Evolutionary conservation across 129 eudicot species (phyloP).

Genomic region (Flaveria ramosissima): DNA sequence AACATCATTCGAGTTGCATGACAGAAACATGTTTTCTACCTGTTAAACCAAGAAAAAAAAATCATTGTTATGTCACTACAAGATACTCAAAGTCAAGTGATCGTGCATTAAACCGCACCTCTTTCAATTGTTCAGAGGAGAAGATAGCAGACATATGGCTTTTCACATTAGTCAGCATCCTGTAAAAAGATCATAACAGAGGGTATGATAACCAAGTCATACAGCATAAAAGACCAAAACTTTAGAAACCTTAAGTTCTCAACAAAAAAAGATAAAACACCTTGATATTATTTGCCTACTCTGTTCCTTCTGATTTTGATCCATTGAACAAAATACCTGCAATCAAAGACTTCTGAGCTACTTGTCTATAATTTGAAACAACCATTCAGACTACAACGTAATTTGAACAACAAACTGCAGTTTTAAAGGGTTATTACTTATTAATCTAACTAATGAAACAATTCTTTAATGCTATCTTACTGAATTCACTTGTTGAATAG

Average conservation of each 20-base stretch:
- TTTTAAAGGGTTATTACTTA: neutral
- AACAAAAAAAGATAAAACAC: constrained; percentile 34
- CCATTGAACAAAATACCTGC: constrained; percentile 79
- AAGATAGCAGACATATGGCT: constrained; percentile 55
- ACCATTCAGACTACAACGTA: neutral
- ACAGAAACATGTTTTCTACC: constrained; percentile 52
- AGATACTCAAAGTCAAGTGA: constrained; percentile 10
- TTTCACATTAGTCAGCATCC: constrained; percentile 64
- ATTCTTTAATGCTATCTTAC: constrained; percentile 46
- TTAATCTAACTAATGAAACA: constrained; percentile 1
- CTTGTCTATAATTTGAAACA: neutral
- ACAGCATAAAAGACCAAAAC: constrained; percentile 1
- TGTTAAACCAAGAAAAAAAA: constrained; percentile 38
- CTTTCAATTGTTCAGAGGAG: constrained; percentile 64
- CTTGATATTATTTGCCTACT: constrained; percentile 51
- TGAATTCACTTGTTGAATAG: constrained; percentile 54
- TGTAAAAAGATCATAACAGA: constrained; percentile 33
- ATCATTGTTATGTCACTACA: constrained; percentile 10
- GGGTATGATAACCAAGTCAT: constrained; percentile 7
- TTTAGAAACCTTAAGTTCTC: neutral
- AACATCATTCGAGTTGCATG: constrained; percentile 33
- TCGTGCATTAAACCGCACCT: constrained; percentile 46
- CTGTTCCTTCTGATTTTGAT: constrained; percentile 51
- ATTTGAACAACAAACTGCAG: neutral
- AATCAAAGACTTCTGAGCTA: constrained; percentile 24